Percentiles rank a stretch among this genome's conserved stretches.
These are phyloP conservation scores for Cucurbita moschata DNA, from an alignment of 306 rosid genomes.

Conservation along the genomic window DNA sequence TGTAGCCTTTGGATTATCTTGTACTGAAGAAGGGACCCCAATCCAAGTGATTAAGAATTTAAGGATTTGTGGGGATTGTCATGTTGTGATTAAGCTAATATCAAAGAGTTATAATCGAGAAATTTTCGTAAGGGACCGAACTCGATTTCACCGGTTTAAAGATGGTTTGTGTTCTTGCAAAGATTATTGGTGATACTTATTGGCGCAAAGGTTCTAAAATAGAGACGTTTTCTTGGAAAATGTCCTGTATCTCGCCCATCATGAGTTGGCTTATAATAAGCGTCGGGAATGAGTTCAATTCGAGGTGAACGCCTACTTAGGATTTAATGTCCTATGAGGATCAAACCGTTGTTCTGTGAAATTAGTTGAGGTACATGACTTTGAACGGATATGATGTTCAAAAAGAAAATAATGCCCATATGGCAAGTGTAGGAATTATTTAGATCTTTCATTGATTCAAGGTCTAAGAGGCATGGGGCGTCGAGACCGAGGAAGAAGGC, in stretches of 20 bases:
- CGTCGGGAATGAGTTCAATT: too few relatives aligned
- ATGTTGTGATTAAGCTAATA: slow-evolving; percentile 51
- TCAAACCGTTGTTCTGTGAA: too few relatives aligned
- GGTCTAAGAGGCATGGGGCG: background rate
- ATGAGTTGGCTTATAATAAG: too few relatives aligned
- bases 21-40: slow-evolving; percentile 46
- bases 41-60: slow-evolving; percentile 82
- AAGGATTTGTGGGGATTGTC: slow-evolving; percentile 78
- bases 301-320: too few relatives aligned
- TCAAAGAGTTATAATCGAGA: slow-evolving; percentile 54
- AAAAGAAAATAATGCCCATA: background rate
- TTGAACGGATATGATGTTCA: too few relatives aligned
- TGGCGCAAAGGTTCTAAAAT: background rate
- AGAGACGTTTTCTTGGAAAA: background rate
- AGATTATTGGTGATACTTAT: slow-evolving; percentile 63
- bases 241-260: too few relatives aligned
- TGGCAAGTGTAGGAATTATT: background rate
- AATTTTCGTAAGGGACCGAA: slow-evolving; percentile 69
- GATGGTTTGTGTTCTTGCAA: slow-evolving; percentile 66
- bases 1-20: slow-evolving; percentile 70
- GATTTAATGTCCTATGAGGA: too few relatives aligned
- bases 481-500: background rate
- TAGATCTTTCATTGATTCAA: background rate
- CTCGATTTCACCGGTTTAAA: slow-evolving; percentile 72
- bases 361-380: too few relatives aligned